phyloP scores from a whole-genome alignment of 1,284 basidiomycete species.

The Moesziomyces sp. region DNA sequence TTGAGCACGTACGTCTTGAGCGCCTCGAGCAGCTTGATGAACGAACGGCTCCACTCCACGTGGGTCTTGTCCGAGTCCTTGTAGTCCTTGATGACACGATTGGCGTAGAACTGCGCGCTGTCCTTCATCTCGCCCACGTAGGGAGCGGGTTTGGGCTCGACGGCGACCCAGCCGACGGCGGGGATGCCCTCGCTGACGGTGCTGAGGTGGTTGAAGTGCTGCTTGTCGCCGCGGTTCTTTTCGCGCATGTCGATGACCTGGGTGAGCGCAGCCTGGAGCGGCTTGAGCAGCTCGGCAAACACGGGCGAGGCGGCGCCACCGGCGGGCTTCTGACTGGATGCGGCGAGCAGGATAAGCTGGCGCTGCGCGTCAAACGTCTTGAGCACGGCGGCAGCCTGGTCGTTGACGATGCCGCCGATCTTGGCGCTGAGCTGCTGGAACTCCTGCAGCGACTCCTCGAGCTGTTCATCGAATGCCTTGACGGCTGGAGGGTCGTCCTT shows the following conservation, averaged over 20 bases:
- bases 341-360: constrained; percentile 76
- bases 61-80: constrained; percentile 87
- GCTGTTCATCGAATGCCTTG: constrained; percentile 78
- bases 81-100: constrained; percentile 90
- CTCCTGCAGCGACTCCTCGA: constrained; percentile 79
- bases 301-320: constrained; percentile 74
- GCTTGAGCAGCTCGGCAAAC: constrained; percentile 76
- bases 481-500: constrained; percentile 74
- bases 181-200: constrained; percentile 84
- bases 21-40: constrained; percentile 79
- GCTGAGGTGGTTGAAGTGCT: constrained; percentile 84
- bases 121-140: constrained; percentile 88
- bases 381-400: constrained; percentile 76
- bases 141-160: constrained; percentile 82
- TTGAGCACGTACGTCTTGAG: constrained; percentile 86
- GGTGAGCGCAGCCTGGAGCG: constrained; percentile 80
- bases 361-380: constrained; percentile 79
- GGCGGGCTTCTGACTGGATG: constrained; percentile 77
- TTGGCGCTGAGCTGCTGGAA: constrained; percentile 80
- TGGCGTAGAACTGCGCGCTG: constrained; percentile 87
- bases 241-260: constrained; percentile 84
- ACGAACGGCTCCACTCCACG: constrained; percentile 86
- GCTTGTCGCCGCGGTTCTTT: constrained; percentile 80
- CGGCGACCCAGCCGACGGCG: constrained; percentile 90
- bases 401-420: constrained; percentile 78